These are phyloP conservation scores for Cryptococcus sp. DNA, from an alignment of 1,284 basidiomycete genomes.

Conservation along the genomic window DNA sequence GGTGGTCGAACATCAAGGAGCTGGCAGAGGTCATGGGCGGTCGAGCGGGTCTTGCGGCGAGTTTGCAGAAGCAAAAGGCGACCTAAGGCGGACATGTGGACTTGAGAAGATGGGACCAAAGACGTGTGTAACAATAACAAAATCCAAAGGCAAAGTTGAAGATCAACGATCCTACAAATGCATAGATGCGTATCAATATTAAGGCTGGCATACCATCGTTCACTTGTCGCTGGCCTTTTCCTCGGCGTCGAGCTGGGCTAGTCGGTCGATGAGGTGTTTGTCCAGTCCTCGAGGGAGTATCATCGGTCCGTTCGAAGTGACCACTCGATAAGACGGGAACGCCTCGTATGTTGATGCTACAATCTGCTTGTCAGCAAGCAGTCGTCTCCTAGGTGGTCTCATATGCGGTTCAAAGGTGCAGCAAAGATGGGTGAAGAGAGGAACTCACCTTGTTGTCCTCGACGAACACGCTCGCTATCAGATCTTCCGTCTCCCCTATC, in stretches of 20 bases:
- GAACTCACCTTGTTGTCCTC: constrained; percentile 40
- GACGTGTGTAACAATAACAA: not conserved
- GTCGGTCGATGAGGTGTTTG: constrained; percentile 26
- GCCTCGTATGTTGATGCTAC: constrained; percentile 40
- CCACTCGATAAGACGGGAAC: constrained; percentile 39
- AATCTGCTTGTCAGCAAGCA: constrained; percentile 18
- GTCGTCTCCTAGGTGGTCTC: not conserved
- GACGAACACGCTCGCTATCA: constrained; percentile 45
- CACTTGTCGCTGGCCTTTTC: constrained; percentile 12
- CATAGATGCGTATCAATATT: too few species aligned
- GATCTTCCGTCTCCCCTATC: constrained; percentile 46
- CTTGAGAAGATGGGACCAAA: too few species aligned
- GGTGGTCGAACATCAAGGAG: constrained; percentile 71
- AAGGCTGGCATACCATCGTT: too few species aligned
- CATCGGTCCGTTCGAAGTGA: constrained; percentile 39
- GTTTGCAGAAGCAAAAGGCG: not conserved
- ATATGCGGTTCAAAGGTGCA: too few species aligned
- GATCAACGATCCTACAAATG: not conserved
- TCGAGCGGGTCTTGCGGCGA: constrained; percentile 30
- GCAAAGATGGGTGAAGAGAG: too few species aligned
- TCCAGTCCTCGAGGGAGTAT: constrained; percentile 41
- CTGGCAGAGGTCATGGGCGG: constrained; percentile 63
- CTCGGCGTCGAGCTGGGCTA: constrained; percentile 27
- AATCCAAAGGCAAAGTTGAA: too few species aligned
- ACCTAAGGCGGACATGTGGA: not conserved